Percentiles rank a stretch among this genome's conserved stretches.
Evolutionary conservation across 768 basidiomycete species (phyloP).

Genomic region (Antrodiella citrinella): DNA sequence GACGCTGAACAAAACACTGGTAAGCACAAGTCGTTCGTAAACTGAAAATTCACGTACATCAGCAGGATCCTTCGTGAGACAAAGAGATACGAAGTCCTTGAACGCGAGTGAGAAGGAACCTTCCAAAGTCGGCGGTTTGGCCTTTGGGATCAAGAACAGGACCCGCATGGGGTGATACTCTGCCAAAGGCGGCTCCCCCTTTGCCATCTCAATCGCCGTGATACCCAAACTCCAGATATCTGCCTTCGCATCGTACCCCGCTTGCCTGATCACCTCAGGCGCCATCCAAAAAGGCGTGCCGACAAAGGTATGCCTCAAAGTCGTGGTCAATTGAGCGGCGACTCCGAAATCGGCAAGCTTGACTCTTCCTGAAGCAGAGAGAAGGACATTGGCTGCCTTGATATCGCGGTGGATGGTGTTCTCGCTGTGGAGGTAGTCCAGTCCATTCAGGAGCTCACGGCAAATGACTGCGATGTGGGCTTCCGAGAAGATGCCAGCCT

Average conservation of each 20-base stretch:
- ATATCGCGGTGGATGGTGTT: slow-evolving; percentile 98
- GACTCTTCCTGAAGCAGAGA: slow-evolving; percentile 86
- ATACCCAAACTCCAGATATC: slow-evolving; percentile 99
- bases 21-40: neutral
- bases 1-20: slow-evolving; percentile 48
- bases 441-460: slow-evolving; percentile 84
- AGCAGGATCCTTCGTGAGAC: slow-evolving; percentile 88
- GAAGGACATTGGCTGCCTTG: slow-evolving; percentile 93
- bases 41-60: slow-evolving; percentile 49
- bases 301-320: slow-evolving; percentile 93
- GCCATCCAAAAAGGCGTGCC: slow-evolving; percentile 99
- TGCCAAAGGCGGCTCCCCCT: slow-evolving; percentile 91
- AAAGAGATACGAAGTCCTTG: slow-evolving; percentile 87
- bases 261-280: slow-evolving; percentile 95
- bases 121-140: slow-evolving; percentile 86
- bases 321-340: slow-evolving; percentile 92
- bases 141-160: slow-evolving; percentile 95
- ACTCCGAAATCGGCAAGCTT: slow-evolving; percentile 99
- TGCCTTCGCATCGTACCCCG: slow-evolving; percentile 92
- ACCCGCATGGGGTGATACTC: slow-evolving; percentile 99
- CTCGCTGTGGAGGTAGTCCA: slow-evolving; percentile 94
- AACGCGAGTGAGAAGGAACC: slow-evolving; percentile 78
- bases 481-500: slow-evolving; percentile 86
- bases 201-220: slow-evolving; percentile 97
- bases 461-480: slow-evolving; percentile 92